These are phyloP conservation scores for Penicillium cinerascens DNA, from an alignment of 495 filamentous ascomycete species.

Conservation along the genomic window DNA sequence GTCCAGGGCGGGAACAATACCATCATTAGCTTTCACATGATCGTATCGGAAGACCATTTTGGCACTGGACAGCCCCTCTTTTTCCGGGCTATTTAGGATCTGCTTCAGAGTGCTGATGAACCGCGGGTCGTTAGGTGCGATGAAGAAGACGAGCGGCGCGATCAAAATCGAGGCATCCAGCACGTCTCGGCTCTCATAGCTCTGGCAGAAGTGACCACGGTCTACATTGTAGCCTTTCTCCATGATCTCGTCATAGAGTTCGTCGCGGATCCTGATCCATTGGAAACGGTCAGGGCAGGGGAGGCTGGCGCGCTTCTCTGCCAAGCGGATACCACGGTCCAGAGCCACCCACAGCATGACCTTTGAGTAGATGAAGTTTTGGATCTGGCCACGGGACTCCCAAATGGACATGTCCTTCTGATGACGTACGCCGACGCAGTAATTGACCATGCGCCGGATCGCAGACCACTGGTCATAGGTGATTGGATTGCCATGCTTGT, in stretches of 20 bases:
- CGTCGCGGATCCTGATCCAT: conserved; percentile 60
- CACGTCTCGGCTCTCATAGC: conserved; percentile 63
- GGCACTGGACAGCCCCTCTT: conserved; percentile 67
- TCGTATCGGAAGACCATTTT: conserved; percentile 71
- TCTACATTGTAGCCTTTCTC: conserved; percentile 61
- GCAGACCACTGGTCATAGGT: conserved; percentile 68
- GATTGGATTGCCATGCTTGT: conserved; percentile 72
- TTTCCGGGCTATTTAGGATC: conserved; percentile 63
- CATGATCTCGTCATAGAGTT: conserved; percentile 71
- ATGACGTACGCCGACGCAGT: conserved; percentile 42
- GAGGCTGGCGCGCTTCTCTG: conserved; percentile 62
- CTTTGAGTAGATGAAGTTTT: conserved; percentile 71
- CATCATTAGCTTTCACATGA: conserved; percentile 60
- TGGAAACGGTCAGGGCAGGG: conserved; percentile 62
- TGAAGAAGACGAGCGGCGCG: conserved; percentile 71
- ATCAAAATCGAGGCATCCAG: conserved; percentile 69
- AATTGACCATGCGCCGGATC: conserved; percentile 56
- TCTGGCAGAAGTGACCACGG: conserved; percentile 64
- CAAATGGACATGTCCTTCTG: conserved; percentile 75
- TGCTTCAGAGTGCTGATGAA: conserved; percentile 66
- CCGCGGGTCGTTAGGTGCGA: conserved; percentile 67
- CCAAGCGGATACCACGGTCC: conserved; percentile 64
- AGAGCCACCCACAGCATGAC: conserved; percentile 76
- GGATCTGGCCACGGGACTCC: conserved; percentile 69
- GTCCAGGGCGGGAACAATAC: conserved; percentile 27